Evolutionary conservation across 176 grass and related monocot genomes (phyloP).

Genomic region (Hordeum marinum): DNA sequence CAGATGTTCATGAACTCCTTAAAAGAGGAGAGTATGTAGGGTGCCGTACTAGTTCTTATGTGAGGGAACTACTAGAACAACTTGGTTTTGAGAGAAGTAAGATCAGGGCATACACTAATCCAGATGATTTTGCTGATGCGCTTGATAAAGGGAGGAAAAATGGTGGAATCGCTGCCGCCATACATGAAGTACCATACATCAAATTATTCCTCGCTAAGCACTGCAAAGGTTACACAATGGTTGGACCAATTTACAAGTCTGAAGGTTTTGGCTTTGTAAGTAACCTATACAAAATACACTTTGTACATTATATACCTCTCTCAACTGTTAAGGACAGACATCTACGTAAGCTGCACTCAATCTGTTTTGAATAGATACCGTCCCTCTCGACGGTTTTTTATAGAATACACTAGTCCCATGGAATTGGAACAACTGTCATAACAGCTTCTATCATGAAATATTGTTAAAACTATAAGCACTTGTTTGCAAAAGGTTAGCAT

Average conservation of each 20-base stretch:
- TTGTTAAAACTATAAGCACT: background rate
- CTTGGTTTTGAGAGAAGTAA: slow-evolving; percentile 42
- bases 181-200: slow-evolving; percentile 47
- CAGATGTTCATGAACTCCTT: slow-evolving; percentile 35
- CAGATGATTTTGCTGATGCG: slow-evolving; percentile 30
- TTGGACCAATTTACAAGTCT: slow-evolving; percentile 64
- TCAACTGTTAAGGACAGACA: background rate
- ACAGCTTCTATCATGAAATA: background rate
- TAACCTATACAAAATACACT: background rate
- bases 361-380: too few species aligned
- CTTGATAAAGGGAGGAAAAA: slow-evolving; percentile 41
- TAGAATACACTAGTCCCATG: too few species aligned
- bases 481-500: background rate
- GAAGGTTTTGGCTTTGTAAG: slow-evolving; percentile 62
- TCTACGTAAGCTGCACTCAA: background rate
- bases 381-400: too few species aligned
- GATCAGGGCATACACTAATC: slow-evolving; percentile 12
- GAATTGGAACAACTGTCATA: too few species aligned
- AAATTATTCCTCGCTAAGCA: slow-evolving; percentile 44
- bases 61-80: slow-evolving; percentile 26
- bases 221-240: slow-evolving; percentile 46
- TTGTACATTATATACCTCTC: background rate
- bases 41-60: slow-evolving; percentile 22
- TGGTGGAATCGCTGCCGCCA: slow-evolving; percentile 40
- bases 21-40: slow-evolving; percentile 47